phyloP scores from a whole-genome alignment of 2,329 filamentous ascomycete genomes.

The Colletotrichum euphorbiae region DNA sequence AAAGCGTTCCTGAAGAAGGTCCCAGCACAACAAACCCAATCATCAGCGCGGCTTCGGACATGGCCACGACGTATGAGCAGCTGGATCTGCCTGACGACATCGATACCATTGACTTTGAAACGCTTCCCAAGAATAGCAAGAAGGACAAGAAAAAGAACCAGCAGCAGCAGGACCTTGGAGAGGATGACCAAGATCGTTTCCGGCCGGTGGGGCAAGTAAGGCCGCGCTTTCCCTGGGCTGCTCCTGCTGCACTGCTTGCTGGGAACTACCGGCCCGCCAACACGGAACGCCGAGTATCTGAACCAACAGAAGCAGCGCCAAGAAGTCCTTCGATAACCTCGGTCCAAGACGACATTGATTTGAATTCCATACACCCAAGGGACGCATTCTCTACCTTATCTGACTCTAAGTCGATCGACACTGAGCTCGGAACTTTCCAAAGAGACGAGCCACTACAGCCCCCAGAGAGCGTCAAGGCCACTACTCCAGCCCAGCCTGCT shows the following conservation, averaged over 20 bases:
- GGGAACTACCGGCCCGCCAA: not conserved
- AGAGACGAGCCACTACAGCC: not conserved
- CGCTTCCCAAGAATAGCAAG: constrained; percentile 39
- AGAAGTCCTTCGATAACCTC: not conserved
- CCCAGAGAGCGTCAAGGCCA: not conserved
- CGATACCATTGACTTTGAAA: constrained; percentile 21
- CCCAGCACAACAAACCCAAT: not conserved
- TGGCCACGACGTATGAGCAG: constrained; percentile 4
- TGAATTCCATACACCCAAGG: not conserved
- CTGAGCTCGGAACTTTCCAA: not conserved
- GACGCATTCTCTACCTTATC: not conserved
- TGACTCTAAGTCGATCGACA: not conserved
- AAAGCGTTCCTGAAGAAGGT: constrained; percentile 13
- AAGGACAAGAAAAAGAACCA: constrained; percentile 49
- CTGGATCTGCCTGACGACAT: not conserved
- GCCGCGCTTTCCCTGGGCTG: not conserved
- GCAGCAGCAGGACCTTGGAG: constrained; percentile 19
- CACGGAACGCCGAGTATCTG: not conserved
- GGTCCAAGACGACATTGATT: not conserved
- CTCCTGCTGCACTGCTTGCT: no score
- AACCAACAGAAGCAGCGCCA: not conserved
- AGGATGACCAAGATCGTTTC: constrained; percentile 7
- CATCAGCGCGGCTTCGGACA: not conserved
- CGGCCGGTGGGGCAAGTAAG: no score
- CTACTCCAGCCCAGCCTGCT: not conserved